Evolutionary conservation across 2,329 filamentous ascomycete genomes (phyloP).

Genomic region (Lecanosticta acicola): DNA sequence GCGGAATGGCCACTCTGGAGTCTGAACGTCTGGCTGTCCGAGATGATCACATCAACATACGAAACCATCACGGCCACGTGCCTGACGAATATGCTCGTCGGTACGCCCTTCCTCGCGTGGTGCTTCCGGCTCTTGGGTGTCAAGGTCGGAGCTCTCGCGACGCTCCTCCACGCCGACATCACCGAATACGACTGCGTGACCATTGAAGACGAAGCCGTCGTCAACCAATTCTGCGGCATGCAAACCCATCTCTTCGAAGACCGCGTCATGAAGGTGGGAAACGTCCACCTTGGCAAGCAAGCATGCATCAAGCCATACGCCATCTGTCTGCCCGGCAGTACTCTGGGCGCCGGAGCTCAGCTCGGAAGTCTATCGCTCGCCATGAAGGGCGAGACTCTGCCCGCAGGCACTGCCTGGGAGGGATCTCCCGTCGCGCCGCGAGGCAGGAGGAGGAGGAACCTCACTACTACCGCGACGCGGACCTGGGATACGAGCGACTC

Average conservation of each 20-base stretch:
- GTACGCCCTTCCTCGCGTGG: conserved; percentile 21
- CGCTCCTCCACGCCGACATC: conserved; percentile 18
- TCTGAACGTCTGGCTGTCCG: conserved; percentile 24
- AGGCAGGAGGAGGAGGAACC: no score
- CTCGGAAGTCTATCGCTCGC: conserved; percentile 20
- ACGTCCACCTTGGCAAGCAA: conserved; percentile 14
- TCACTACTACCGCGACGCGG: no score
- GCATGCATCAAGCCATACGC: conserved; percentile 21
- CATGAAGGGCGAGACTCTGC: conserved; percentile 22
- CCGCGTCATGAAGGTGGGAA: conserved; percentile 24
- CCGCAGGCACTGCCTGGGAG: conserved; percentile 19
- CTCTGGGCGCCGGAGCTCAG: conserved; percentile 14
- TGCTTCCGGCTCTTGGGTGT: conserved; percentile 24
- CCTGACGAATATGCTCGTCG: conserved; percentile 18
- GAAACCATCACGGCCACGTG: conserved; percentile 17
- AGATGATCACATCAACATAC: conserved; percentile 22
- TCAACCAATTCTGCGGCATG: conserved; percentile 17
- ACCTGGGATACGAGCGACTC: no score
- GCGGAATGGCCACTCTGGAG: conserved; percentile 25
- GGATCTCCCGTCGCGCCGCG: conserved; percentile 17
- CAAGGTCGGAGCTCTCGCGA: conserved; percentile 19
- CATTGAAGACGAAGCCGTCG: conserved; percentile 22
- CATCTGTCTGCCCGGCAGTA: conserved; percentile 20
- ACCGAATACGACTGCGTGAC: conserved; percentile 23
- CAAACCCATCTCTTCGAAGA: conserved; percentile 27